Conservation (phyloP, 2,329 filamentous ascomycete genomes). For the Thermoascus crustaceus region DNA sequence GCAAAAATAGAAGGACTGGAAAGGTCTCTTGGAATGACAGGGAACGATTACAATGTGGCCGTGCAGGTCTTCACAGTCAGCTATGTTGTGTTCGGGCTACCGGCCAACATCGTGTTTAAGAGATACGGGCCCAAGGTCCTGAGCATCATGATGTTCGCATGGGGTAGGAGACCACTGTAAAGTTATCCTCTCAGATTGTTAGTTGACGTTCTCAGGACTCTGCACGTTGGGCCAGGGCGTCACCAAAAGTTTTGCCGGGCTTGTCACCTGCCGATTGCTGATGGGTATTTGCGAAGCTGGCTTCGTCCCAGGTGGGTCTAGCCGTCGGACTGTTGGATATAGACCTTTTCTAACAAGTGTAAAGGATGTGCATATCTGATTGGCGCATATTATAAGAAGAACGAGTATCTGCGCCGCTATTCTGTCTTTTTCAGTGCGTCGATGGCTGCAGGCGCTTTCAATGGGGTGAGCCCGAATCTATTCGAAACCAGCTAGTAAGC, state of each 20-base stretch:
- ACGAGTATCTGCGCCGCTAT: slow-evolving; percentile 35
- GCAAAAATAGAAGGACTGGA: slow-evolving; percentile 29
- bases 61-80: slow-evolving; percentile 27
- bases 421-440: slow-evolving; percentile 34
- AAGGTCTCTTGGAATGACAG: slow-evolving; percentile 23
- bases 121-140: slow-evolving; percentile 9
- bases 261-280: slow-evolving; percentile 26
- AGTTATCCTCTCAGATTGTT: background rate
- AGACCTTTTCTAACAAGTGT: background rate
- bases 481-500: slow-evolving; percentile 22
- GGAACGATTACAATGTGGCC: slow-evolving; percentile 30
- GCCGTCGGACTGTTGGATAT: background rate
- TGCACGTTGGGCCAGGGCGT: slow-evolving; percentile 30
- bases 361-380: slow-evolving; percentile 26
- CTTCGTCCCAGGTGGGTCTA: slow-evolving; percentile 20
- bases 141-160: slow-evolving; percentile 11
- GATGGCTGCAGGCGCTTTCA: slow-evolving; percentile 35
- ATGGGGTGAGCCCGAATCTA: slow-evolving; percentile 34
- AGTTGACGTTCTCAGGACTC: slow-evolving; percentile 10
- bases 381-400: slow-evolving; percentile 34
- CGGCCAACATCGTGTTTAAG: slow-evolving; percentile 20
- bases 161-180: too few relatives aligned
- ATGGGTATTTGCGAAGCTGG: slow-evolving; percentile 35
- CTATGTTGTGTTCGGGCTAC: slow-evolving; percentile 22
- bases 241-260: slow-evolving; percentile 24